Evolutionary conservation across 2,329 filamentous ascomycete species (phyloP).

Genomic region (Aspergillus tanneri): DNA sequence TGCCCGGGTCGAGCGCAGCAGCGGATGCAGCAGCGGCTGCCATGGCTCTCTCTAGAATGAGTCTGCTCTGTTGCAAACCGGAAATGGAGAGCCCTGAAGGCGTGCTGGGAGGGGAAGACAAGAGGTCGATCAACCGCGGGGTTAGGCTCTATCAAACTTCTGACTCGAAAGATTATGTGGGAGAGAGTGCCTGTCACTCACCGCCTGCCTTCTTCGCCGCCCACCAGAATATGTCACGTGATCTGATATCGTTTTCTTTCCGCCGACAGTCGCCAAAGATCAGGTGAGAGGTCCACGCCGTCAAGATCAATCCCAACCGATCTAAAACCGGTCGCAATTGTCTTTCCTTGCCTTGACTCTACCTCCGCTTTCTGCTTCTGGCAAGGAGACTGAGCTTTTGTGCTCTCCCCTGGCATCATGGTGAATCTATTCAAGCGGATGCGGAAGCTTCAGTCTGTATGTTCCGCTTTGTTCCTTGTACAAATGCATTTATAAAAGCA

Average conservation of each 20-base stretch:
- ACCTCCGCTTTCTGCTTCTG: background rate
- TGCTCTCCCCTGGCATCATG: conserved; percentile 34
- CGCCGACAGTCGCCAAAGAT: conserved; percentile 22
- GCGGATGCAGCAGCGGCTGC: conserved; percentile 52
- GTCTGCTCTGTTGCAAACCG: conserved; percentile 28
- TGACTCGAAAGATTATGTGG: conserved; percentile 19
- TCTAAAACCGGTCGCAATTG: background rate
- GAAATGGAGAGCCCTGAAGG: conserved; percentile 19
- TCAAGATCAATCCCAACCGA: conserved; percentile 4
- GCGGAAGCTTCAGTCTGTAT: conserved; percentile 70
- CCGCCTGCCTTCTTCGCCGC: conserved; percentile 16
- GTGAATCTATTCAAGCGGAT: conserved; percentile 62
- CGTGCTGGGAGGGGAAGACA: conserved; percentile 1
- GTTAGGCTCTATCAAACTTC: conserved; percentile 15
- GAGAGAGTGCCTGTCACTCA: conserved; percentile 15
- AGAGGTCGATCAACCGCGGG: conserved; percentile 18
- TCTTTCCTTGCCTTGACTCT: background rate
- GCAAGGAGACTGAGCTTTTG: conserved; percentile 1
- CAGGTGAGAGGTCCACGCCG: conserved; percentile 16
- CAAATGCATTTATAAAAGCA: background rate
- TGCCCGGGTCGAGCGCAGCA: conserved; percentile 55
- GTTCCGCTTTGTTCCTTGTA: conserved; percentile 31
- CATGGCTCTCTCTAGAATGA: conserved; percentile 34
- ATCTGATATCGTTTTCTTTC: conserved; percentile 21
- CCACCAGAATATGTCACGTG: conserved; percentile 16